Conservation (phyloP, 441 rosid genomes). For the Omphalea diandra region DNA sequence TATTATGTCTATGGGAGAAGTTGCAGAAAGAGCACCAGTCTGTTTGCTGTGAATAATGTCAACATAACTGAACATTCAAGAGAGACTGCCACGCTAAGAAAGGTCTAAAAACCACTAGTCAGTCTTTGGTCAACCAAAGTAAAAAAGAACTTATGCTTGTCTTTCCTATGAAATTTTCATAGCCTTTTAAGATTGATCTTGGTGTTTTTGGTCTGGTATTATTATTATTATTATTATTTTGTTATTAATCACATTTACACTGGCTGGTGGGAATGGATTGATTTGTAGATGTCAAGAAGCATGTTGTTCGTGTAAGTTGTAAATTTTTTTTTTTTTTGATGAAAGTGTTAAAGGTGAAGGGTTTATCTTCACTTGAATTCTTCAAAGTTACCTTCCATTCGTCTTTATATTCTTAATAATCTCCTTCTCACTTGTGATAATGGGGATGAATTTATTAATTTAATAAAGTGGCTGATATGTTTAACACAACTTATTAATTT, state of each 20-base stretch:
- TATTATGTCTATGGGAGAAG: constrained; percentile 88
- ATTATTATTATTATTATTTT: too few relatives aligned
- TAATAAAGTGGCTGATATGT: too few relatives aligned
- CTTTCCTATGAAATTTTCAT: neutral
- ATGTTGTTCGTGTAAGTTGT: neutral
- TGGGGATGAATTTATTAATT: too few relatives aligned
- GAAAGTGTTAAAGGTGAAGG: too few relatives aligned
- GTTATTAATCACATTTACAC: too few relatives aligned
- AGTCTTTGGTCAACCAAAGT: neutral
- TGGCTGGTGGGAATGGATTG: neutral
- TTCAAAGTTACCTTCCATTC: too few relatives aligned
- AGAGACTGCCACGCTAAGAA: neutral
- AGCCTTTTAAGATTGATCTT: neutral
- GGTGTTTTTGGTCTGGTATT: neutral
- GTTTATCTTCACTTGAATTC: too few relatives aligned
- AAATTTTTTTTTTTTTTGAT: too few relatives aligned
- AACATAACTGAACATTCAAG: neutral
- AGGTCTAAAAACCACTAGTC: neutral
- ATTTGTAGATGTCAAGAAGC: neutral
- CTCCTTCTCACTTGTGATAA: too few relatives aligned
- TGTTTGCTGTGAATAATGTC: constrained; percentile 62
- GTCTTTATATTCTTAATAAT: too few relatives aligned
- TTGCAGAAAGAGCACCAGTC: constrained; percentile 63
- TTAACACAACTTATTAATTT: too few relatives aligned
- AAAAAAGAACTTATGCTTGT: neutral